Evolutionary conservation across 306 rosid genomes (phyloP).

Genomic region (Quillaja saponaria): DNA sequence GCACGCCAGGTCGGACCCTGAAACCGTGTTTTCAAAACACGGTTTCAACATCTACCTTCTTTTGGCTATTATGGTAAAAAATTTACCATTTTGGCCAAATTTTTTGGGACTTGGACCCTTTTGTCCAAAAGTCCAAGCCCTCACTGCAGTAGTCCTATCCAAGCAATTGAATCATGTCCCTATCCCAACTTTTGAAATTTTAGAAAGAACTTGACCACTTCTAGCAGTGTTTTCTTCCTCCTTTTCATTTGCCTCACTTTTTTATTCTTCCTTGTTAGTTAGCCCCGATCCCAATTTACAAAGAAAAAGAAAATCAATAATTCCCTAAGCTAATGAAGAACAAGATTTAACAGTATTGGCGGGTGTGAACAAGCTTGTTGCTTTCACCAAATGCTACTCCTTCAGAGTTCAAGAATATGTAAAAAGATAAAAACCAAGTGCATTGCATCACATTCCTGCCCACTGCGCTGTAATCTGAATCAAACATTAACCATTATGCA

Average conservation of each 20-base stretch:
- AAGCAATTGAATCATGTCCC: slow-evolving; percentile 24
- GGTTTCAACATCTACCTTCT: no score
- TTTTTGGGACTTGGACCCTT: no score
- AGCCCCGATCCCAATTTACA: no score
- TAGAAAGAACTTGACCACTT: slow-evolving; percentile 29
- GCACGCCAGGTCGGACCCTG: no score
- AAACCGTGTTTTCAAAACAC: no score
- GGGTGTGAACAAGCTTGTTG: slow-evolving; percentile 21
- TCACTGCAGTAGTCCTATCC: slow-evolving; percentile 1
- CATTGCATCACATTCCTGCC: slow-evolving; percentile 14
- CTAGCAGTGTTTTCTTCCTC: slow-evolving; percentile 10
- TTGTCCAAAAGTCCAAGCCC: no score
- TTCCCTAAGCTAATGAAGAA: not conserved
- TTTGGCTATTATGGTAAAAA: no score
- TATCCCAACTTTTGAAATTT: slow-evolving; percentile 29
- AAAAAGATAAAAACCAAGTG: slow-evolving; percentile 20
- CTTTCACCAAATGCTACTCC: slow-evolving; percentile 34
- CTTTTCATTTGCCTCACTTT: not conserved
- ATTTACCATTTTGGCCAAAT: no score
- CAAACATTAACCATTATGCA: slow-evolving; percentile 27
- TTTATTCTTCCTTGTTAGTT: no score
- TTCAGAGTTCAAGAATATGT: slow-evolving; percentile 32
- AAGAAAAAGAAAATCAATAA: no score
- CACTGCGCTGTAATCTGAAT: slow-evolving; percentile 17
- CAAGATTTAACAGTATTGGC: not conserved